Base-by-base conservation (phyloP, 495 filamentous ascomycete genomes). In the Aspergillus incahuasiensis region DNA sequence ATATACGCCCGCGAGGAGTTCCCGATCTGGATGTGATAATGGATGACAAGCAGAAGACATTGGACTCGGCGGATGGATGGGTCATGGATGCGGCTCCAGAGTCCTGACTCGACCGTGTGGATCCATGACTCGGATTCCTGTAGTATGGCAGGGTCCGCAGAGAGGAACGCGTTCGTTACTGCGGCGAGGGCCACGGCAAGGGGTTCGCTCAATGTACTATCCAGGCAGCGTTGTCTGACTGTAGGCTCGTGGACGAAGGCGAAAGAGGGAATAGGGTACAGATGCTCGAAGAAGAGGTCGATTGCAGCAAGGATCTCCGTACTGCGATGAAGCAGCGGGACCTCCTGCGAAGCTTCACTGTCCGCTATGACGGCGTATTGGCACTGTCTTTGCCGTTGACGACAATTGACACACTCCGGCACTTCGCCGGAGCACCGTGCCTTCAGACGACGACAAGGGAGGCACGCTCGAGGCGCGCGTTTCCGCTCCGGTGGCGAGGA, bases 211-310 rank as follows among this genome's bases (percentile, higher is more conserved):
- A 35, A 2, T 11, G 32, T 15, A 2, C 8, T 11, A 5, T 35
- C 32, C 32, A 11, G 32, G 13, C 9, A 35, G 2, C 13, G 6
- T 12, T 53, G 42, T 6, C 52, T 51, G 25, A 58, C 48, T 3
- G 63, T 53, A 1, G 54, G 55, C 15, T 62, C 57, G 21, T 65
- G 63, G 12, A 62, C 34, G 39, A 65, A 65, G 1, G 56, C 50
- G 28, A 53, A 65, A 5, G 51, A 50, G 4, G 59, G 52, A 11
- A 62, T 30, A 15, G 59, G 63, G 48, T 65, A 65, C 0, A 40
- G 6, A 42, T 42, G 40, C 6, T 16, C 12, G 19, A 42, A 42
- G 40, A 42, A 42, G n/a, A 8, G 40, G 12, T 42, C 40, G 9
- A 35, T 5, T 5, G 32, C 9, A 5, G 6, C 32, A 12, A 15